Conservation (phyloP, 2,329 filamentous ascomycete species). For the Aspergillus uvarum region DNA sequence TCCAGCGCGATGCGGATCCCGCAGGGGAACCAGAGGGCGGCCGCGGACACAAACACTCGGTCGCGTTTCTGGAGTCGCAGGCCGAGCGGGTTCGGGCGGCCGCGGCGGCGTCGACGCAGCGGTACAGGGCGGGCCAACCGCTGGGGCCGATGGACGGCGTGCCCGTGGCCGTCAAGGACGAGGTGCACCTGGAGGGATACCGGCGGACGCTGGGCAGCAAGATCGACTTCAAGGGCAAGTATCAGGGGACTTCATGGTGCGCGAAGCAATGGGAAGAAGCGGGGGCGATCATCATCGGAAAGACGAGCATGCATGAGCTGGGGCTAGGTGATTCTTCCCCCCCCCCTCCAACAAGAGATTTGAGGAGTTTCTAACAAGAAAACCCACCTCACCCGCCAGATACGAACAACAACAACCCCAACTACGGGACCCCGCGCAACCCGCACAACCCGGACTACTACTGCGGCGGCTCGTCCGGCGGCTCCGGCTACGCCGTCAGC, state of each 20-base stretch:
- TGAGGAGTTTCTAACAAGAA: background rate
- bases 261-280: conserved; percentile 69
- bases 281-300: conserved; percentile 73
- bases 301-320: conserved; percentile 77
- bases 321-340: conserved; percentile 58
- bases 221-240: conserved; percentile 54
- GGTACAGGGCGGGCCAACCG: conserved; percentile 66
- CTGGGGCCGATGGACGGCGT: conserved; percentile 75
- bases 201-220: conserved; percentile 64
- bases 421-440: conserved; percentile 72
- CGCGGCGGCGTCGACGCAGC: conserved; percentile 69
- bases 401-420: conserved; percentile 78
- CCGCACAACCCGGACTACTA: conserved; percentile 76
- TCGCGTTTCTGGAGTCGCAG: conserved; percentile 70
- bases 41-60: conserved; percentile 66
- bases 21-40: no score
- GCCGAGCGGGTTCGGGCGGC: conserved; percentile 64
- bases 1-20: conserved; percentile 56
- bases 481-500: conserved; percentile 68
- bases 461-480: conserved; percentile 77
- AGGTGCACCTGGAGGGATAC: conserved; percentile 70
- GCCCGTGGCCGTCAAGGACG: conserved; percentile 81
- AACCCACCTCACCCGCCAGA: conserved; percentile 46
- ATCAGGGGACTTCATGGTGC: conserved; percentile 65
- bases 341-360: background rate